Conservation (phyloP, 768 basidiomycete species). For the Lentinula aciculospora region DNA sequence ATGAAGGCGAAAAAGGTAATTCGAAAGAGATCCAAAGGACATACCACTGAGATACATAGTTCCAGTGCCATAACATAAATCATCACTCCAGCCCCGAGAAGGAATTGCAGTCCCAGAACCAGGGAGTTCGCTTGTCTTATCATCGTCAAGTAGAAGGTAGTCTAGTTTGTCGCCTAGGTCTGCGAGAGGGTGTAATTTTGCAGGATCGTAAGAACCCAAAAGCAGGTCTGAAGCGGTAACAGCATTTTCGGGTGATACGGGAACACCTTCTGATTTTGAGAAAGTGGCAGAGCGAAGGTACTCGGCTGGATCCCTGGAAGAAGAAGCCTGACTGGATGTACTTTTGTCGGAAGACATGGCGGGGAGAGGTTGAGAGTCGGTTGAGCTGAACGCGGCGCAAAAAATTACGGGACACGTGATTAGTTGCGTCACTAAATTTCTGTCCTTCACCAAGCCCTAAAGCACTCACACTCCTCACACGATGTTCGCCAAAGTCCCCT, state of each 20-base stretch:
- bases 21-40: conserved; percentile 57
- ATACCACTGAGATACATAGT: conserved; percentile 96
- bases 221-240: conserved; percentile 87
- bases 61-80: conserved; percentile 98
- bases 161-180: conserved; percentile 90
- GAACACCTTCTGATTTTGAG: conserved; percentile 31
- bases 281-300: conserved; percentile 44
- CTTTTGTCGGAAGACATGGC: conserved; percentile 22
- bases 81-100: conserved; percentile 97
- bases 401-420: neutral
- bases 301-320: conserved; percentile 40
- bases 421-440: neutral
- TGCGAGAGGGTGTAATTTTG: conserved; percentile 91
- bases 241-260: conserved; percentile 43
- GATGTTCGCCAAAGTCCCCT: neutral
- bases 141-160: conserved; percentile 93
- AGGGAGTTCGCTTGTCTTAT: conserved; percentile 87
- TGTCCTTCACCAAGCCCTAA: neutral
- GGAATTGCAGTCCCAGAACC: conserved; percentile 90
- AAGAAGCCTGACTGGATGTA: conserved; percentile 27
- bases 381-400: neutral
- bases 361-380: conserved; percentile 2
- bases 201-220: conserved; percentile 82
- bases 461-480: neutral
- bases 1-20: conserved; percentile 46